Conservation (phyloP, 23 red algal species). For the Gracilaria vermiculophylla region DNA sequence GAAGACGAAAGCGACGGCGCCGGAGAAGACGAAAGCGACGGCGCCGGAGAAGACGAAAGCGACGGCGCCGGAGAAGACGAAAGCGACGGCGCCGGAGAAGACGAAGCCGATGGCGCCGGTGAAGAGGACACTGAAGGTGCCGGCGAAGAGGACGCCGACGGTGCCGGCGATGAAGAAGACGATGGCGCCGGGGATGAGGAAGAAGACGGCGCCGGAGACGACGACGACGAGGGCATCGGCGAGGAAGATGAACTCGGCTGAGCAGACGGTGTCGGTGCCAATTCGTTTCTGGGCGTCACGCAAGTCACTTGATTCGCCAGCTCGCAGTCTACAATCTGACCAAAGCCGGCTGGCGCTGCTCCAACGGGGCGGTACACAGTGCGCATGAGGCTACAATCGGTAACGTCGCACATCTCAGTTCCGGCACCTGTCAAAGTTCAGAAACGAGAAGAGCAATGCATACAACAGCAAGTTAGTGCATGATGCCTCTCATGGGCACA, state of each 20-base stretch:
- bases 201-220: conserved; percentile 2
- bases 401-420: conserved; percentile 35
- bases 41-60: not conserved
- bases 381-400: conserved; percentile 18
- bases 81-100: not conserved
- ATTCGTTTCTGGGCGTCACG: not conserved
- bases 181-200: not conserved
- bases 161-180: not conserved
- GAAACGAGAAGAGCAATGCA: not conserved
- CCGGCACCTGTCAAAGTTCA: not conserved
- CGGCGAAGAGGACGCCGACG: not conserved
- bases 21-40: not conserved
- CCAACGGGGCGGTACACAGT: conserved; percentile 3
- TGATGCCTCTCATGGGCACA: not conserved
- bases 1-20: too few species aligned
- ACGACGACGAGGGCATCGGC: not conserved
- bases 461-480: too few species aligned
- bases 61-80: conserved; percentile 8
- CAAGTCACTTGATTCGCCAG: conserved; percentile 18
- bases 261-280: not conserved
- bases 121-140: not conserved
- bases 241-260: not conserved
- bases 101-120: conserved; percentile 1
- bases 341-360: not conserved
- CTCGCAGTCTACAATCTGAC: conserved; percentile 10